A percentile compares a stretch with the other conserved stretches of the same genome.
Evolutionary conservation across 116 monocot species (phyloP).

Genomic region (Zostera marina): DNA sequence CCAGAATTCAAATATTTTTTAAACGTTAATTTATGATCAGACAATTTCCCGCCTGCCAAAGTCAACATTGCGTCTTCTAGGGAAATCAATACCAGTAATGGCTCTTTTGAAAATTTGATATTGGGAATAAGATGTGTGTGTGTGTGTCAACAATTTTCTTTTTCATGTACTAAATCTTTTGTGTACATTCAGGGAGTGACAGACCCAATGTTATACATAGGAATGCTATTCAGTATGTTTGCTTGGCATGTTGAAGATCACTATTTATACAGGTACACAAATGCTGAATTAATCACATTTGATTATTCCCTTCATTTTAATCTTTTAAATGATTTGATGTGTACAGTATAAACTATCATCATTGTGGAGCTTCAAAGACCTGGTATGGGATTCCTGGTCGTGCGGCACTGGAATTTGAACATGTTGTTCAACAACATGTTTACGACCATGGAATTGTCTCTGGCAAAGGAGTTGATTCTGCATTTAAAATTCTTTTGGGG

Average conservation of each 20-base stretch:
- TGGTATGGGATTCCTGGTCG: slow-evolving; percentile 98
- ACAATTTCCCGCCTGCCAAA: slow-evolving; percentile 55
- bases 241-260: slow-evolving; percentile 99
- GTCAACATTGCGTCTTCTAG: slow-evolving; percentile 52
- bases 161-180: not conserved
- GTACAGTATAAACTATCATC: slow-evolving; percentile 95
- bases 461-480: slow-evolving; percentile 44
- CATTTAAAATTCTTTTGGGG: slow-evolving; percentile 82
- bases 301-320: not conserved
- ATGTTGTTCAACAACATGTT: slow-evolving; percentile 46
- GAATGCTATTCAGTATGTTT: slow-evolving; percentile 99
- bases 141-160: not conserved
- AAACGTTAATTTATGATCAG: slow-evolving; percentile 17
- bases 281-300: no score
- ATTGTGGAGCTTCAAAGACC: slow-evolving; percentile 95
- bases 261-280: slow-evolving; percentile 75
- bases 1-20: not conserved
- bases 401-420: slow-evolving; percentile 75
- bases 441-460: slow-evolving; percentile 61
- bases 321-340: not conserved
- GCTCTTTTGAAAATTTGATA: not conserved
- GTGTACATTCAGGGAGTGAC: slow-evolving; percentile 73
- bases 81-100: slow-evolving; percentile 52
- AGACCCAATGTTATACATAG: slow-evolving; percentile 99
- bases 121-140: not conserved